Evolutionary conservation across 371 early-diverging fungal genomes (phyloP).

Genomic region (Cladochytrium tenue): DNA sequence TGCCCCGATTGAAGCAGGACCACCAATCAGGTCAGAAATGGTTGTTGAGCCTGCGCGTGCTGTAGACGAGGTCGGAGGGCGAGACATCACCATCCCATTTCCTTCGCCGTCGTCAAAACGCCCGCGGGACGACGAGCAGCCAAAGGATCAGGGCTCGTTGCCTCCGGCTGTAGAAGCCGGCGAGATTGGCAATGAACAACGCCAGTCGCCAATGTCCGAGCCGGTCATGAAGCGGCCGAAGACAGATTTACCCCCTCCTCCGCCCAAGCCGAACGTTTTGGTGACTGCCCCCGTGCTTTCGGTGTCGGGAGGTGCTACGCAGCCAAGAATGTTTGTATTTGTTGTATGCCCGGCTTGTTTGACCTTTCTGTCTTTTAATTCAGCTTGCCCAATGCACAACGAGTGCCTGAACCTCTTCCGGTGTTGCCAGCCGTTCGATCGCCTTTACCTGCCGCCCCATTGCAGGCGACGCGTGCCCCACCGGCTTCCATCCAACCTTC

Average conservation of each 20-base stretch:
- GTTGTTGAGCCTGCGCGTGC: background rate
- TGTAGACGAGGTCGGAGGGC: background rate
- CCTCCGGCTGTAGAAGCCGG: background rate
- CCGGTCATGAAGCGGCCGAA: background rate
- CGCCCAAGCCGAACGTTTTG: no score
- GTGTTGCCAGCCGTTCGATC: no score
- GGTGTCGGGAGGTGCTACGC: no score
- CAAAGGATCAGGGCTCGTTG: background rate
- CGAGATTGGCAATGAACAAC: background rate
- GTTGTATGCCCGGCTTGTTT: no score
- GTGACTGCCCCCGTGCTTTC: no score
- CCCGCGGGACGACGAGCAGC: slow-evolving; percentile 17
- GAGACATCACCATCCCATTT: background rate
- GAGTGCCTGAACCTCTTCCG: no score
- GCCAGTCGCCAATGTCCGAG: background rate
- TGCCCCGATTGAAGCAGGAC: background rate
- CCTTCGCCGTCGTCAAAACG: slow-evolving; percentile 22
- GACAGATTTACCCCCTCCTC: background rate
- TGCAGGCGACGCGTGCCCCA: no score
- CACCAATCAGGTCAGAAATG: background rate
- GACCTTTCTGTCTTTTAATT: no score
- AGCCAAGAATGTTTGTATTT: no score
- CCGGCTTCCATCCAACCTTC: no score
- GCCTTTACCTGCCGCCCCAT: no score
- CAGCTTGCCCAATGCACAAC: no score